Percentiles rank a stretch among this genome's conserved stretches.
These are phyloP conservation scores for Trypanosomatidae sp. DNA, from an alignment of 208 protist genomes.

Conservation along the genomic window DNA sequence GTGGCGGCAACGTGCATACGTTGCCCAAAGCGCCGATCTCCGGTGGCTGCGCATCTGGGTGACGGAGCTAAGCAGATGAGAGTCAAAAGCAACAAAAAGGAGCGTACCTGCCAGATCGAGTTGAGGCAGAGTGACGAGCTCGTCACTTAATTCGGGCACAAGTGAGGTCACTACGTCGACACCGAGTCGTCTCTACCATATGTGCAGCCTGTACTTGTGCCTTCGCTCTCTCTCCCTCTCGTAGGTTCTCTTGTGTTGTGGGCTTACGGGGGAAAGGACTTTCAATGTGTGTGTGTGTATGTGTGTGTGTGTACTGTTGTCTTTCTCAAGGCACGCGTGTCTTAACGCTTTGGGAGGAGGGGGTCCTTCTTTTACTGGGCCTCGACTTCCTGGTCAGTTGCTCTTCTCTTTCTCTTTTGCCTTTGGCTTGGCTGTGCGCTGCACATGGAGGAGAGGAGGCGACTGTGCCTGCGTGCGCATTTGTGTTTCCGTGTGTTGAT, in stretches of 20 bases:
- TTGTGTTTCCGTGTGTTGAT: neutral
- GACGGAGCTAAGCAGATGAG: conserved; percentile 26
- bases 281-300: neutral
- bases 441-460: neutral
- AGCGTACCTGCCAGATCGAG: neutral
- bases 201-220: neutral
- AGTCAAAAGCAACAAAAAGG: neutral
- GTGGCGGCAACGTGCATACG: conserved; percentile 46
- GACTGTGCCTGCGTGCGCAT: neutral
- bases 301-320: neutral
- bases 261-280: neutral
- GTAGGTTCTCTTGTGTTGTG: neutral
- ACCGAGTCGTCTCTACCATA: neutral
- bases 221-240: neutral
- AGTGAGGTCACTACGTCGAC: neutral
- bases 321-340: neutral
- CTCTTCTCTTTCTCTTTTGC: no score
- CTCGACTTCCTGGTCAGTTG: no score
- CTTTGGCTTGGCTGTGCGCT: no score
- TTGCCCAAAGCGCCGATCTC: conserved; percentile 41
- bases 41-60: conserved; percentile 23
- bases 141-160: neutral
- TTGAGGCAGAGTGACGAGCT: neutral
- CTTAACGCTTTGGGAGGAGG: no score
- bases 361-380: neutral